phyloP scores from a whole-genome alignment of 306 rosid species.

The Sindora glabra region DNA sequence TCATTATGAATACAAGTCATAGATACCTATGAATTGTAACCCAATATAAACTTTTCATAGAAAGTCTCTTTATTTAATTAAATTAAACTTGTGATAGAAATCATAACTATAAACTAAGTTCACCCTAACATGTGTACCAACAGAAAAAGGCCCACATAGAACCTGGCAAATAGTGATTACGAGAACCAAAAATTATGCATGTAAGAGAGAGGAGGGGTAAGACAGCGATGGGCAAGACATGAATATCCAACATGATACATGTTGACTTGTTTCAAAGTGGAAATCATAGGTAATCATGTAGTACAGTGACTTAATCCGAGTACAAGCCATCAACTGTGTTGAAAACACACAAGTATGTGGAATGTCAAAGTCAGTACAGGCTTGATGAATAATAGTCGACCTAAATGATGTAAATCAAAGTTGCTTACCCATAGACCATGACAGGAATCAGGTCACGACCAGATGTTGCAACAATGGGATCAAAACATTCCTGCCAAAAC shows the following conservation, averaged over 20 bases:
- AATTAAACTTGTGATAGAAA: not conserved
- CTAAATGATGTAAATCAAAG: slow-evolving; percentile 1
- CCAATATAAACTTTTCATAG: not conserved
- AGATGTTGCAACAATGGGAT: slow-evolving; percentile 89
- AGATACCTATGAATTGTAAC: not conserved
- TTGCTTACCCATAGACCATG: slow-evolving; percentile 93
- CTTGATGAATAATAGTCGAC: not conserved
- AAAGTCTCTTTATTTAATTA: not conserved
- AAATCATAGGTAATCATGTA: not conserved
- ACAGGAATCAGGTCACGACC: slow-evolving; percentile 99
- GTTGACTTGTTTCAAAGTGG: slow-evolving; percentile 3
- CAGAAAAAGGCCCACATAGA: not conserved
- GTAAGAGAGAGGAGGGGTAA: not conserved
- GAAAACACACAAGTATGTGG: not conserved
- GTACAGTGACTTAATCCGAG: not conserved
- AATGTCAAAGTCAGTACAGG: not conserved
- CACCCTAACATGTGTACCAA: not conserved
- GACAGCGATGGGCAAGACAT: not conserved
- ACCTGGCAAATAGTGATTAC: not conserved
- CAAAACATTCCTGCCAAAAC: slow-evolving; percentile 90
- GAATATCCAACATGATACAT: not conserved
- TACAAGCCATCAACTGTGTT: not conserved
- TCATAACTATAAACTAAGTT: not conserved
- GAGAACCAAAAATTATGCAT: not conserved
- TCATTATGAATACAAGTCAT: not conserved